These are phyloP conservation scores for Voacanga thouarsii DNA, from an alignment of 257 asterid species.

Conservation along the genomic window DNA sequence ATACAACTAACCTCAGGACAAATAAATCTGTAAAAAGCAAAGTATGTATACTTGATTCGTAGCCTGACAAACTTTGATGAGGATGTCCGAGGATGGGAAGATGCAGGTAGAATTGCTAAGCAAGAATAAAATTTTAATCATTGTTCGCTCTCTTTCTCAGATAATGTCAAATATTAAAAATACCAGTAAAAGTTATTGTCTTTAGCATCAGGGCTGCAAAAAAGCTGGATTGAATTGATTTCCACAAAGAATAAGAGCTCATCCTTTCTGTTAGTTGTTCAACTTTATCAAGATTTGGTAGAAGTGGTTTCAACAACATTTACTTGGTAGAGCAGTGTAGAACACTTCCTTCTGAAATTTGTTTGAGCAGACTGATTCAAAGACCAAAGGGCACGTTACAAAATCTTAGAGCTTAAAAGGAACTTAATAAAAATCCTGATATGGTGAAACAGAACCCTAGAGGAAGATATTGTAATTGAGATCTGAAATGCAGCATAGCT, in stretches of 20 bases:
- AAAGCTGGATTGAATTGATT: background rate
- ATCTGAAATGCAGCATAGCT: background rate
- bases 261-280: background rate
- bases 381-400: background rate
- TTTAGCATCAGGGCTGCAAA: background rate
- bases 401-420: background rate
- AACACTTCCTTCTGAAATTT: too few relatives aligned
- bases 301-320: background rate
- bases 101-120: background rate
- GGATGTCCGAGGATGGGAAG: background rate
- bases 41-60: background rate
- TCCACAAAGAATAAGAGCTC: conserved; percentile 1
- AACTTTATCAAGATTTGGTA: background rate
- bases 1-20: background rate
- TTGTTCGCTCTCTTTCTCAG: background rate
- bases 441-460: background rate
- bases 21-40: background rate
- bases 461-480: background rate
- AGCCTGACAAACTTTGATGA: background rate
- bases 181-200: background rate
- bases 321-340: too few relatives aligned
- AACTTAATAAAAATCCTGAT: too few relatives aligned
- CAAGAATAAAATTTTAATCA: background rate
- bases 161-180: background rate
- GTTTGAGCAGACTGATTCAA: background rate